phyloP scores from a whole-genome alignment of 371 early-diverging fungal genomes.

The Mucor racemosus region DNA sequence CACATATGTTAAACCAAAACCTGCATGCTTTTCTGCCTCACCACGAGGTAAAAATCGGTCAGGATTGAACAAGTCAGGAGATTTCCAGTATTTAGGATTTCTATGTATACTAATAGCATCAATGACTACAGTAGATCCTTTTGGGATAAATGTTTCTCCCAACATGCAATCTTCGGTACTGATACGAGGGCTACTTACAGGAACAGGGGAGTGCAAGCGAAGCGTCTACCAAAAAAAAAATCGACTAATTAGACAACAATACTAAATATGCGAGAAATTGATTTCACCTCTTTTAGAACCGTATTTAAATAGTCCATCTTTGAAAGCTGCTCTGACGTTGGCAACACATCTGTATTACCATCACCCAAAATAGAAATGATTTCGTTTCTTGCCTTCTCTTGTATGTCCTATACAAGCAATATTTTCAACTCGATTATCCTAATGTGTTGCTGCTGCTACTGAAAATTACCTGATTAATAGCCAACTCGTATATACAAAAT shows the following conservation, averaged over 20 bases:
- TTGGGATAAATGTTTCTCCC: constrained; percentile 50
- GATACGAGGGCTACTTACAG: constrained; percentile 15
- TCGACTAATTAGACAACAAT: not conserved
- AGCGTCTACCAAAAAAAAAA: constrained; percentile 13
- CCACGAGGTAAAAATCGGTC: constrained; percentile 14
- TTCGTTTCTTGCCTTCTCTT: constrained; percentile 22
- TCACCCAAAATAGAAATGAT: constrained; percentile 19
- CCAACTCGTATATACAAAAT: constrained; percentile 35
- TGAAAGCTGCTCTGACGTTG: constrained; percentile 40
- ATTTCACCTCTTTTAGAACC: constrained; percentile 36
- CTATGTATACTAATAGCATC: constrained; percentile 42
- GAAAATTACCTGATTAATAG: constrained; percentile 26
- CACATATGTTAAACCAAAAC: constrained; percentile 28
- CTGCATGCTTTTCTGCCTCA: constrained; percentile 21
- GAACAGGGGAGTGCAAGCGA: constrained; percentile 19
- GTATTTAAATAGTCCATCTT: constrained; percentile 50
- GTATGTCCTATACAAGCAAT: constrained; percentile 14
- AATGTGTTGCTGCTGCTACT: too few relatives aligned
- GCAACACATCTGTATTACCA: constrained; percentile 10
- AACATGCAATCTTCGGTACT: constrained; percentile 43
- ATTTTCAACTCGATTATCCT: too few relatives aligned
- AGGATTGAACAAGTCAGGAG: constrained; percentile 14
- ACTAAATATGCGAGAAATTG: too few relatives aligned
- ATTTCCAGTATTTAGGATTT: constrained; percentile 35
- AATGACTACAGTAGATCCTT: constrained; percentile 42